A percentile compares a stretch with the other conserved stretches of the same genome.
Conservation (phyloP, 2,329 filamentous ascomycete genomes). For the Exophiala calicioides region DNA sequence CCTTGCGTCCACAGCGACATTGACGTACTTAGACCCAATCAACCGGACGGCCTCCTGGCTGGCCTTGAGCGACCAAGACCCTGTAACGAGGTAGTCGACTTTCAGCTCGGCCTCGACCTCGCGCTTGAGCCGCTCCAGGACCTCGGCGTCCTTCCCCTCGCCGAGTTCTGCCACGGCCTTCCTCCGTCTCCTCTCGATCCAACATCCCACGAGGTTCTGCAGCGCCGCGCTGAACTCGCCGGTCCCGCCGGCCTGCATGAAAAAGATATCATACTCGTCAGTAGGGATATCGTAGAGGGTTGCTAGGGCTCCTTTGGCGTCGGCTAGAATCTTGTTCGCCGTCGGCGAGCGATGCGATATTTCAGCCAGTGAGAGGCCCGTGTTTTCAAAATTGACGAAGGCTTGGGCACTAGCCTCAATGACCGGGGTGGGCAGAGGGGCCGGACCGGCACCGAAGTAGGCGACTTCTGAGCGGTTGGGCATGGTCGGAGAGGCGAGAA, state of each 20-base stretch:
- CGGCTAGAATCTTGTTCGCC: slow-evolving; percentile 75
- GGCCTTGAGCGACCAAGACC: slow-evolving; percentile 87
- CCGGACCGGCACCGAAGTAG: slow-evolving; percentile 90
- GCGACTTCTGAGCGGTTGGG: slow-evolving; percentile 71
- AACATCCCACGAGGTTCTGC: slow-evolving; percentile 80
- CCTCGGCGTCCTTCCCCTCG: slow-evolving; percentile 48
- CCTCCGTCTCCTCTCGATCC: slow-evolving; percentile 70
- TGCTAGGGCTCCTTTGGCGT: slow-evolving; percentile 73
- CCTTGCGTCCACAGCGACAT: slow-evolving; percentile 70
- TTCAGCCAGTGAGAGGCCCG: slow-evolving; percentile 83
- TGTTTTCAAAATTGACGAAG: slow-evolving; percentile 77
- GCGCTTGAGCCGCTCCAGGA: slow-evolving; percentile 62
- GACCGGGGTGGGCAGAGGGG: slow-evolving; percentile 78
- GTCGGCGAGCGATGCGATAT: slow-evolving; percentile 83
- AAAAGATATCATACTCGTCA: slow-evolving; percentile 81
- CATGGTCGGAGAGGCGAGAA: slow-evolving; percentile 51
- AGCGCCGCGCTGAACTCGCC: slow-evolving; percentile 82
- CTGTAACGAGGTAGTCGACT: slow-evolving; percentile 88
- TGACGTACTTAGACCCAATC: slow-evolving; percentile 73
- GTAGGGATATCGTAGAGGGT: slow-evolving; percentile 74
- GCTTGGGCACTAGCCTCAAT: slow-evolving; percentile 74
- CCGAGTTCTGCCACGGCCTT: slow-evolving; percentile 59
- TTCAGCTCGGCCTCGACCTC: slow-evolving; percentile 70
- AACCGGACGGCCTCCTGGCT: slow-evolving; percentile 78
- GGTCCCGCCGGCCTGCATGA: slow-evolving; percentile 83